These are phyloP conservation scores for Cytidiella melzeri DNA, from an alignment of 768 basidiomycete genomes.

Conservation along the genomic window DNA sequence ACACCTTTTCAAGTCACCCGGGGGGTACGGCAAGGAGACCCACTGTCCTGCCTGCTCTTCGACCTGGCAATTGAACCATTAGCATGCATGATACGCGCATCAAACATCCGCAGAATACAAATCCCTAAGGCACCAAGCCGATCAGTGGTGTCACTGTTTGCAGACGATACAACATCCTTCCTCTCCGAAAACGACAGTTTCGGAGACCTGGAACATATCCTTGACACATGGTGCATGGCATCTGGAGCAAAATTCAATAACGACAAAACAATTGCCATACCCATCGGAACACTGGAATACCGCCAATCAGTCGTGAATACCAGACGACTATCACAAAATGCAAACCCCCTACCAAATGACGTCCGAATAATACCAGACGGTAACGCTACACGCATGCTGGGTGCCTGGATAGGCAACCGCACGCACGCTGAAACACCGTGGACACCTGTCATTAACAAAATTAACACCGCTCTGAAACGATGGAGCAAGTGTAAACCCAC, in stretches of 20 bases:
- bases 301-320: not conserved
- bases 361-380: not conserved
- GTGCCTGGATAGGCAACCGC: conserved; percentile 16
- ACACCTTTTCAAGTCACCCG: conserved; percentile 1
- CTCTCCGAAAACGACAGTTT: conserved; percentile 3
- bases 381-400: conserved; percentile 9
- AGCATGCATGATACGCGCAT: conserved; percentile 5
- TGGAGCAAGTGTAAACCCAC: conserved; percentile 11
- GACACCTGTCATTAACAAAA: conserved; percentile 6
- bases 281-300: not conserved
- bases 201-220: not conserved
- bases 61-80: conserved; percentile 17
- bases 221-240: conserved; percentile 7
- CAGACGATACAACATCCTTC: conserved; percentile 36
- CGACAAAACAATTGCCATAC: not conserved
- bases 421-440: conserved; percentile 1
- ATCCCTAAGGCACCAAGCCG: conserved; percentile 14
- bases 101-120: conserved; percentile 5
- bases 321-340: not conserved
- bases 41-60: conserved; percentile 17
- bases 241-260: conserved; percentile 5
- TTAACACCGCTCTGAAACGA: not conserved
- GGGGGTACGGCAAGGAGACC: conserved; percentile 20
- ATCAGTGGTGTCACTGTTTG: conserved; percentile 31
- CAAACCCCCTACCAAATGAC: not conserved